Conservation (phyloP, 257 asterid genomes). For the Vinca minor region DNA sequence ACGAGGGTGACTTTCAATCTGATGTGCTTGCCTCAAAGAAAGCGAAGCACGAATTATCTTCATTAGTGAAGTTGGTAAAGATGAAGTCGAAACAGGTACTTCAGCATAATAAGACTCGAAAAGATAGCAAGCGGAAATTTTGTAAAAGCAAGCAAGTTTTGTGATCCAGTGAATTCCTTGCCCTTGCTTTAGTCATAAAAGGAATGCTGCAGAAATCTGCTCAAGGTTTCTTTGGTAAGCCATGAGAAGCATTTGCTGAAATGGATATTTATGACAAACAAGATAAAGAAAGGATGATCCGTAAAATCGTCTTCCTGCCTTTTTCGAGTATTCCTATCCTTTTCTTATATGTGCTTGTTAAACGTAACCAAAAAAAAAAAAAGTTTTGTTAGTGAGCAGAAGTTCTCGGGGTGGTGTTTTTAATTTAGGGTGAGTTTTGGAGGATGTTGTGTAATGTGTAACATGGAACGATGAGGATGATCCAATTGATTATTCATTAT, state of each 20-base stretch:
- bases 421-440: no score
- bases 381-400: no score
- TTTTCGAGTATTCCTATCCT: neutral
- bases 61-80: slow-evolving; percentile 42
- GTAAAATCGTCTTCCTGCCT: neutral
- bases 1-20: slow-evolving; percentile 12
- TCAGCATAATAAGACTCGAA: slow-evolving; percentile 20
- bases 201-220: neutral
- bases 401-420: no score
- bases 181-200: neutral
- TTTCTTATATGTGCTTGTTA: neutral
- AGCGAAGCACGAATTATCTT: slow-evolving; percentile 41
- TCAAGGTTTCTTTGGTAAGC: neutral
- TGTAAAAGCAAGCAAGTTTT: neutral
- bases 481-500: no score
- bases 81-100: slow-evolving; percentile 46
- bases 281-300: no score
- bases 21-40: slow-evolving; percentile 19
- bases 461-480: no score
- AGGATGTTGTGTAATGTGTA: no score
- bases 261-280: no score
- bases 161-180: no score
- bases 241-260: neutral
- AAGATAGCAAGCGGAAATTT: slow-evolving; percentile 4
- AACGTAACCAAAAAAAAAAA: no score